These are phyloP conservation scores for Fusarium guadeloupense DNA, from an alignment of 2,329 filamentous ascomycete species.

Conservation along the genomic window DNA sequence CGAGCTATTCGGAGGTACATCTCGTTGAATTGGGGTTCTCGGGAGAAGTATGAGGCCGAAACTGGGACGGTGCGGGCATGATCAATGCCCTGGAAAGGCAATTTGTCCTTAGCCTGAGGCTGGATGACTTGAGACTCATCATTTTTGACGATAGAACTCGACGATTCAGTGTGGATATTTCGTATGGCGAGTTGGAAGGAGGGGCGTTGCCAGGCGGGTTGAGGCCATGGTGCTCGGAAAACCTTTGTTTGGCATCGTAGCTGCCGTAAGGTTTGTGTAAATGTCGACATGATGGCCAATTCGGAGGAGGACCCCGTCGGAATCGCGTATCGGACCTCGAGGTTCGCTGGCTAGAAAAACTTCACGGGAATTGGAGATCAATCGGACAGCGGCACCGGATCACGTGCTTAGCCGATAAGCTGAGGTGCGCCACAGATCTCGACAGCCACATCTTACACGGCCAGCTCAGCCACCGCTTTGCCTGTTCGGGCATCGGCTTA, in stretches of 20 bases:
- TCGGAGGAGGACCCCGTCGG: slow-evolving; percentile 38
- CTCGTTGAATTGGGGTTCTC: slow-evolving; percentile 86
- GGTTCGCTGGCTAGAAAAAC: slow-evolving; percentile 41
- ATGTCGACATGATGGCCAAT: slow-evolving; percentile 48
- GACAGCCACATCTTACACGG: slow-evolving; percentile 9
- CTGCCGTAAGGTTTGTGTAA: slow-evolving; percentile 49
- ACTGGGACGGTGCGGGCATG: slow-evolving; percentile 80
- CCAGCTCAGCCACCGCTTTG: slow-evolving; percentile 33
- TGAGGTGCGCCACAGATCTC: slow-evolving; percentile 25
- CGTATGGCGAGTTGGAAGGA: slow-evolving; percentile 42
- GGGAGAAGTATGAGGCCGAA: slow-evolving; percentile 95
- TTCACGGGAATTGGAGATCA: slow-evolving; percentile 34
- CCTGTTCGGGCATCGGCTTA: not conserved
- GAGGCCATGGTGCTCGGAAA: slow-evolving; percentile 45
- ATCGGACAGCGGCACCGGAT: slow-evolving; percentile 25
- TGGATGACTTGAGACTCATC: slow-evolving; percentile 33
- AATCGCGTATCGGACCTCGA: slow-evolving; percentile 38
- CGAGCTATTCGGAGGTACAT: slow-evolving; percentile 77
- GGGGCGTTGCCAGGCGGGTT: slow-evolving; percentile 36
- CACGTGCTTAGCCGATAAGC: slow-evolving; percentile 37
- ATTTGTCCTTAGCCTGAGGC: slow-evolving; percentile 28
- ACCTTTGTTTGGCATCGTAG: slow-evolving; percentile 48
- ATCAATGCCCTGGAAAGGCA: slow-evolving; percentile 47
- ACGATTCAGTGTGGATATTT: slow-evolving; percentile 40
- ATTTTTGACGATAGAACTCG: slow-evolving; percentile 18